Conservation (phyloP, 225 moss, liverwort and hornwort species). For the Marchantia paleacea region DNA sequence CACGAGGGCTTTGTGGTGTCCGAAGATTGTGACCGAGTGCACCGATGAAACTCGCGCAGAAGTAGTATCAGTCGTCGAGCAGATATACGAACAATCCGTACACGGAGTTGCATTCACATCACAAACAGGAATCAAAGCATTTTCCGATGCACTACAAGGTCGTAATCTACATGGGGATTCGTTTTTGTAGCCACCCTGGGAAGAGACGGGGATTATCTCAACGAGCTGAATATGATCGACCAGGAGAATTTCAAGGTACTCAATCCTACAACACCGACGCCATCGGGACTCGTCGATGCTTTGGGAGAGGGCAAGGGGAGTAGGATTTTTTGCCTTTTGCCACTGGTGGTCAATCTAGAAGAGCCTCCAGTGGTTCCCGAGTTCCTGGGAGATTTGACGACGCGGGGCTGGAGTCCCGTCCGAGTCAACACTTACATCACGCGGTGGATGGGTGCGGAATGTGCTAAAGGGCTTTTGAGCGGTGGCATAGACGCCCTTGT, state of each 20-base stretch:
- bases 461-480: slow-evolving; percentile 14
- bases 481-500: slow-evolving; percentile 28
- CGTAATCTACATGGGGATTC: slow-evolving; percentile 13
- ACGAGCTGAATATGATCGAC: slow-evolving; percentile 30
- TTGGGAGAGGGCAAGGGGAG: slow-evolving; percentile 34
- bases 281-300: slow-evolving; percentile 33
- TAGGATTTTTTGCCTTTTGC: slow-evolving; percentile 38
- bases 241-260: slow-evolving; percentile 1
- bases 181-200: slow-evolving; percentile 42
- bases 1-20: slow-evolving; percentile 39
- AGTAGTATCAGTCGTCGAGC: neutral
- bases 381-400: slow-evolving; percentile 27
- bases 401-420: slow-evolving; percentile 34
- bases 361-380: slow-evolving; percentile 43
- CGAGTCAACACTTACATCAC: slow-evolving; percentile 39
- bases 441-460: slow-evolving; percentile 33
- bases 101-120: slow-evolving; percentile 47
- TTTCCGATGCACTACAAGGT: slow-evolving; percentile 26
- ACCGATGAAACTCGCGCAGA: slow-evolving; percentile 25
- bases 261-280: slow-evolving; percentile 28
- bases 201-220: slow-evolving; percentile 34
- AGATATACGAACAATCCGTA: neutral
- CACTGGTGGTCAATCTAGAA: slow-evolving; percentile 30
- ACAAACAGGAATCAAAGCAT: slow-evolving; percentile 39
- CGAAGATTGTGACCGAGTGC: slow-evolving; percentile 30